A percentile compares a stretch with the other conserved stretches of the same genome.
Evolutionary conservation across 306 rosid species (phyloP).

Genomic region (Acmispon strigosus): DNA sequence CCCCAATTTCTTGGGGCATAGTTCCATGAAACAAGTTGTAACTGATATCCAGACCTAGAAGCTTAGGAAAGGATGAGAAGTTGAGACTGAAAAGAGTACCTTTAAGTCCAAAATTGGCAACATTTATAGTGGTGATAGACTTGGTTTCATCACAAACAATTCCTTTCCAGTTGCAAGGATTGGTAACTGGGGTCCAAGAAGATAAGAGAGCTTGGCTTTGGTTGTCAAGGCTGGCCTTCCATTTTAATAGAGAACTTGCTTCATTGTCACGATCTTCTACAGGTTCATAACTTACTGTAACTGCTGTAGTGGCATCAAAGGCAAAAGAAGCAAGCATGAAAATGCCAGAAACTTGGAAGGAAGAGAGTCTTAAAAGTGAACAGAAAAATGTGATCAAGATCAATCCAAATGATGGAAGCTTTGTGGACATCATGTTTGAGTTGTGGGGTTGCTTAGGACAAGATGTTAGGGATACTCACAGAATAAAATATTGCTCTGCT

Average conservation of each 20-base stretch:
- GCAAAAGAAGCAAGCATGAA: not conserved
- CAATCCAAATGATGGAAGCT: not conserved
- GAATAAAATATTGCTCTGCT: not conserved
- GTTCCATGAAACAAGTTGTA: constrained; percentile 7
- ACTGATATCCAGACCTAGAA: not conserved
- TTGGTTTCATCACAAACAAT: constrained; percentile 18
- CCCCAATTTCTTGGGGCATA: constrained; percentile 22
- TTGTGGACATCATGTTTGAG: constrained; percentile 10
- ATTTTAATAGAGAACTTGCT: constrained; percentile 19
- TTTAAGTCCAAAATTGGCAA: not conserved
- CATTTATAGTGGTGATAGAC: not conserved
- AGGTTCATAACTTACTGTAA: not conserved
- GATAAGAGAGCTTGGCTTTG: constrained; percentile 24
- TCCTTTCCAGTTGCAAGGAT: constrained; percentile 23
- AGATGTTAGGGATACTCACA: not conserved
- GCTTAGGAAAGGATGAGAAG: constrained; percentile 26
- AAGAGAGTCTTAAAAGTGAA: not conserved
- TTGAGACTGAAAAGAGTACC: constrained; percentile 29
- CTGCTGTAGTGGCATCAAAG: not conserved
- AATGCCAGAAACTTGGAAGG: not conserved
- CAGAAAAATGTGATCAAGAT: not conserved
- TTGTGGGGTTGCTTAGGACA: not conserved
- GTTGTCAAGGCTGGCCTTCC: constrained; percentile 29
- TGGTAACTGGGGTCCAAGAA: constrained; percentile 13
- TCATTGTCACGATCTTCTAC: not conserved